phyloP scores from a whole-genome alignment of 306 rosid genomes.

The Malus domestica region DNA sequence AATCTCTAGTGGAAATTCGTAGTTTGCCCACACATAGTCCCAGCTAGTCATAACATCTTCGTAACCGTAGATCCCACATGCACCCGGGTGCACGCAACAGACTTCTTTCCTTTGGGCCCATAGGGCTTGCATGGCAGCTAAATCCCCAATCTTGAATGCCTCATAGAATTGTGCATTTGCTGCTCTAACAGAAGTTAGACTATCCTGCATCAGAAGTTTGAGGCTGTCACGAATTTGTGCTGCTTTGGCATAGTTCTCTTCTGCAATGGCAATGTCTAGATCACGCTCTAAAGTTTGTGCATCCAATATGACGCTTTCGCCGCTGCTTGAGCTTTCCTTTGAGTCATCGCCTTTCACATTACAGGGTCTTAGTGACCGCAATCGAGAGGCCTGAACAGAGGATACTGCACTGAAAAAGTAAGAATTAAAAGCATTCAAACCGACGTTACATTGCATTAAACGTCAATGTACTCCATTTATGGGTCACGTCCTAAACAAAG shows the following conservation, averaged over 20 bases:
- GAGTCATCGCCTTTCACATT: slow-evolving; percentile 53
- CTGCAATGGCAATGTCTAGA: slow-evolving; percentile 62
- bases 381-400: slow-evolving; percentile 21
- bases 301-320: slow-evolving; percentile 46
- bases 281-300: slow-evolving; percentile 58
- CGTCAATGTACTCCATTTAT: neutral
- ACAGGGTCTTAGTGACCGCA: slow-evolving; percentile 24
- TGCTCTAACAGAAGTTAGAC: slow-evolving; percentile 41
- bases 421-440: neutral
- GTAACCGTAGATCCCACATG: slow-evolving; percentile 69
- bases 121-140: slow-evolving; percentile 76
- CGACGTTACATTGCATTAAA: neutral
- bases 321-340: slow-evolving; percentile 31
- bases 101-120: slow-evolving; percentile 68
- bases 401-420: slow-evolving; percentile 27
- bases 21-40: slow-evolving; percentile 90
- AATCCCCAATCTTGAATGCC: slow-evolving; percentile 62
- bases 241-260: slow-evolving; percentile 76
- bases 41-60: slow-evolving; percentile 86
- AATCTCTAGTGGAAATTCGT: slow-evolving; percentile 80
- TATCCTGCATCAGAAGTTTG: slow-evolving; percentile 50
- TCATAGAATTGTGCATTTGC: slow-evolving; percentile 68
- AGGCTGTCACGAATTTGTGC: slow-evolving; percentile 76
- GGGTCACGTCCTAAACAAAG: neutral
- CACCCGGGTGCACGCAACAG: slow-evolving; percentile 85